Base-by-base conservation (phyloP, 2,329 filamentous ascomycete genomes). In the Emergomyces pasteurianus region DNA sequence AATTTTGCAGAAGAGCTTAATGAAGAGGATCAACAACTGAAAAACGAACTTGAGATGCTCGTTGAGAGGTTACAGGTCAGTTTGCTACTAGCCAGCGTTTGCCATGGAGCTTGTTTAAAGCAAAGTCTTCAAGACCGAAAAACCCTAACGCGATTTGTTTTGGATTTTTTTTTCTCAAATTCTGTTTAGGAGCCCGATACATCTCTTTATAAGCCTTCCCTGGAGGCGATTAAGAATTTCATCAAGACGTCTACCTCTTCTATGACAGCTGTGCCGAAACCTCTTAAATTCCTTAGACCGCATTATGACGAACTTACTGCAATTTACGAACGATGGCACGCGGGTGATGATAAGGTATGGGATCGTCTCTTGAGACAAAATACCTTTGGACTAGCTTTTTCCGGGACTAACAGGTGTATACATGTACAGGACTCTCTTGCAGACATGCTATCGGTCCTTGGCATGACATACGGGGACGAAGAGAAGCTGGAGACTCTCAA, bases 191-290 rank as follows among this genome's bases (percentile, higher is more conserved):
- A 97, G 79, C 82, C 87, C 66, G 89, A 97, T 77, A 82, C 83
- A 66, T 86, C 85, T 62, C 87, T 97, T 67, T 96, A 97, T 80
- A 92, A 92, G 75, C 85, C 92, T 62, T 89, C 94, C 60, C 81
- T 99, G 67, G 92, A 97, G 76, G 88, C 91, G 67, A 96, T 99
- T 85, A 97, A 96, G 81, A 90, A 87, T 71, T 95, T 90, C 73
- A 99, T 99, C 81, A 97, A 96, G 81, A 99, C 94, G 60, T 96
- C 94, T 63, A 99, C 94, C 67, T 97, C 92, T 62, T 99, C 95
- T 53, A 99, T 99, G 94, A 99, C 94, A 56, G 94, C 94, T 63
- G 94, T 99, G 64, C 94, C 95, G 28, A 99, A 99, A 78, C 94
- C 94, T 40, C 83, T 99, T 70, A 99, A 99, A 78, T 99, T 99